Evolutionary conservation across 2,329 filamentous ascomycete species (phyloP), one percentile per base, ranked within the genome.

Genomic region (Xylariaceae sp.): DNA sequence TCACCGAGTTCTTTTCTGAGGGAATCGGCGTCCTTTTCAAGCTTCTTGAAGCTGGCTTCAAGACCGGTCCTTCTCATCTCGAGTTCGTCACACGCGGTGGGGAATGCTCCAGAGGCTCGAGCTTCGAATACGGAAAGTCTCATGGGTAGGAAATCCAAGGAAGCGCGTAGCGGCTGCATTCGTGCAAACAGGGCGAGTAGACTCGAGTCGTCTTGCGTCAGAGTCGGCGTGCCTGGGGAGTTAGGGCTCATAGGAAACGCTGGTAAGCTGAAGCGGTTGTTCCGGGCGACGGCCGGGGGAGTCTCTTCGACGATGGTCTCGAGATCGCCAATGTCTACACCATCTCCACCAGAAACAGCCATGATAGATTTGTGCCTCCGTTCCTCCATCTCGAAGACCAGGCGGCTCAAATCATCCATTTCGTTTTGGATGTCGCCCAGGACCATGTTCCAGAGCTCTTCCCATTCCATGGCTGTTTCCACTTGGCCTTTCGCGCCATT

Each of bases 361-460:
- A 86, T 76, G 55, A 89, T 77, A 41, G 85, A 87, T 67, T 86
- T 86, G 68, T 97, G 92, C 42, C 94, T 81, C 57, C 90, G 87
- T 71, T 97, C 94, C 68, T 99, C 94, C 90, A 97, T 96, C 69
- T 97, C 91, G 62, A 97, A 97, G 30, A 97, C 89, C 42, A 96
- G 73, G 36, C 87, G 80, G 62, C 81, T 83, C 14, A 95, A 76
- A 40, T 86, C 85, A 56, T 94, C 88, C 64, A 83, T 85, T 70
- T 99, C 94, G 54, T 86, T 83, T 45, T 91, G 89, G 53, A 97
- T 96, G 66, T 97, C 92, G 40, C 91, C 92, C 2, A 99, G 75
- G 3, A 97, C 92, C 56, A 81, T 89, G 60, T 90, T 90, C 92
- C 94, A 97, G 33, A 99, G 76, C 70, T 97, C 91, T 68, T 96